Evolutionary conservation across 1,139 yeast species (phyloP).

Genomic region (Debaryomyces nepalensis): DNA sequence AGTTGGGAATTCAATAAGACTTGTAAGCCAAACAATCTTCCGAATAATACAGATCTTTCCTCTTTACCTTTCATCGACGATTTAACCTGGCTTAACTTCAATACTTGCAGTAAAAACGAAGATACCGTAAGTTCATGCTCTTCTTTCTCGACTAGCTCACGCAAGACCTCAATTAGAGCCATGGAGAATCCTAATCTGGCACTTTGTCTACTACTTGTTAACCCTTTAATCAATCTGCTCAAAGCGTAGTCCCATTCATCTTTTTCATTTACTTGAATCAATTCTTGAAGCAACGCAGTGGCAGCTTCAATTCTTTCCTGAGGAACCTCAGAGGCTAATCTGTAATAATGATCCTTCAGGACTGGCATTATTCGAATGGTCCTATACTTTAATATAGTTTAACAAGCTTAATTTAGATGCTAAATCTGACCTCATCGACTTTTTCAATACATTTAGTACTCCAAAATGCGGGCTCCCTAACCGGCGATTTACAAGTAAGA

Average conservation of each 20-base stretch:
- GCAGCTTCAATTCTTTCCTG: slow-evolving; percentile 78
- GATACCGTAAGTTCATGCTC: slow-evolving; percentile 35
- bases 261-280: slow-evolving; percentile 45
- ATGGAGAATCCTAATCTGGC: slow-evolving; percentile 89
- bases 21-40: slow-evolving; percentile 84
- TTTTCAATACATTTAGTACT: slow-evolving; percentile 3
- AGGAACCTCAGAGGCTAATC: slow-evolving; percentile 76
- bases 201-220: slow-evolving; percentile 79
- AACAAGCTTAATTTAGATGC: not conserved
- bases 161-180: slow-evolving; percentile 78
- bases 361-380: slow-evolving; percentile 44
- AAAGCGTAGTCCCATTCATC: slow-evolving; percentile 85
- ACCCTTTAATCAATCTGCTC: slow-evolving; percentile 76
- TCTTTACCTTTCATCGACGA: slow-evolving; percentile 76
- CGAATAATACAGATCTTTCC: slow-evolving; percentile 80
- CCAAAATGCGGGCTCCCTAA: slow-evolving; percentile 8
- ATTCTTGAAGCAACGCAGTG: slow-evolving; percentile 62
- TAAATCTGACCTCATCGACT: slow-evolving; percentile 7
- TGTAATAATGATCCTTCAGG: slow-evolving; percentile 76
- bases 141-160: slow-evolving; percentile 43
- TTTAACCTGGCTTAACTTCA: slow-evolving; percentile 46
- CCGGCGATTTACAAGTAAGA: not conserved
- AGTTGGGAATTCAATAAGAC: slow-evolving; percentile 65
- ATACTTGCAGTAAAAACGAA: slow-evolving; percentile 49
- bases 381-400: not conserved